Evolutionary conservation across 2,329 filamentous ascomycete genomes (phyloP).

Genomic region (Curvularia verruculosa): DNA sequence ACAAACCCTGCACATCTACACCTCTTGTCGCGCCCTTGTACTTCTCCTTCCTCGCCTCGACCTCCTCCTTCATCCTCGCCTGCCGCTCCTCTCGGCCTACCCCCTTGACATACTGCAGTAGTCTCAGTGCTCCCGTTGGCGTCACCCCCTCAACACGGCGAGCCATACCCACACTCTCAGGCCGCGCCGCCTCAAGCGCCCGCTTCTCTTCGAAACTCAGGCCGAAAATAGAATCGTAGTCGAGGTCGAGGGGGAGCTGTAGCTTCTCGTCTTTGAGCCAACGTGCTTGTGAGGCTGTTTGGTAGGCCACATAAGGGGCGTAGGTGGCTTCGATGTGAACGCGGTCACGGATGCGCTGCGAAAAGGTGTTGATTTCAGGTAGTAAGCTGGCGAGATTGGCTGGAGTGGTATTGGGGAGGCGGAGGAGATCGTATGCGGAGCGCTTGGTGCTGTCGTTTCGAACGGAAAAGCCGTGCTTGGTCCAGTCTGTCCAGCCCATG

Average conservation of each 20-base stretch:
- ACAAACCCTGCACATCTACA: constrained; percentile 19
- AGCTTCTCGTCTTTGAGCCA: constrained; percentile 80
- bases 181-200: constrained; percentile 70
- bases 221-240: constrained; percentile 76
- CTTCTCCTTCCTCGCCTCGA: constrained; percentile 39
- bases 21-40: constrained; percentile 23
- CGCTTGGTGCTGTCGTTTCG: constrained; percentile 70
- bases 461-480: constrained; percentile 70
- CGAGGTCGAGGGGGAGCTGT: constrained; percentile 71
- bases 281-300: constrained; percentile 68
- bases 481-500: constrained; percentile 70
- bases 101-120: constrained; percentile 68
- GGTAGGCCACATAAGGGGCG: constrained; percentile 80
- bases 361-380: constrained; percentile 61
- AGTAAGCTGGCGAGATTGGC: constrained; percentile 64
- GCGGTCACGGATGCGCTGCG: constrained; percentile 66
- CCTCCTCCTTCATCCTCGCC: constrained; percentile 35
- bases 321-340: constrained; percentile 85
- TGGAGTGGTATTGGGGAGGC: constrained; percentile 62
- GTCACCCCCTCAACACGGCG: constrained; percentile 81
- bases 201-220: constrained; percentile 80
- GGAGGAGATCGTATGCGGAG: constrained; percentile 79
- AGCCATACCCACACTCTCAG: constrained; percentile 88
- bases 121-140: constrained; percentile 56
- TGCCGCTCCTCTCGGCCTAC: constrained; percentile 43